Percentiles rank a stretch among this genome's conserved stretches.
Conservation (phyloP, 2,329 filamentous ascomycete genomes). For the Venturia nashicola region DNA sequence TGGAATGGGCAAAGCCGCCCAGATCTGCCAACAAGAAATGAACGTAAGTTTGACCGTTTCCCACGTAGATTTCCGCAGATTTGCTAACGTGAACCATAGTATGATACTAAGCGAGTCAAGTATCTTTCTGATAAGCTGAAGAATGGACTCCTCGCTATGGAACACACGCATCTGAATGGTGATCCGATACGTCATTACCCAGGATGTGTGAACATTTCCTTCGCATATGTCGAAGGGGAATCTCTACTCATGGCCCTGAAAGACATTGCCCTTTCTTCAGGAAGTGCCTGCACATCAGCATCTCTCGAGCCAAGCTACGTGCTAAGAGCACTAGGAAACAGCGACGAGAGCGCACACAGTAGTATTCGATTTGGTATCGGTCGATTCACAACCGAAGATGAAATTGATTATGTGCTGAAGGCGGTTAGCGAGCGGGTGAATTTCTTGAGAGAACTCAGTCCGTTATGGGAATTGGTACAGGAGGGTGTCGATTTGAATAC, state of each 20-base stretch:
- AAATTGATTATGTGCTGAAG: conserved; percentile 96
- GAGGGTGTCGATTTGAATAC: conserved; percentile 91
- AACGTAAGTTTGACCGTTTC: conserved; percentile 49
- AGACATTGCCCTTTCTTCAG: conserved; percentile 92
- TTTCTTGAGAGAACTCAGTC: conserved; percentile 88
- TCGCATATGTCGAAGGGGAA: conserved; percentile 96
- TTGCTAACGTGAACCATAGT: conserved; percentile 41
- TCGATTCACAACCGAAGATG: conserved; percentile 84
- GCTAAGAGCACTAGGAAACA: conserved; percentile 83
- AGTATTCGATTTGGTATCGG: conserved; percentile 97
- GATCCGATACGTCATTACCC: conserved; percentile 77
- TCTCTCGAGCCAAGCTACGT: conserved; percentile 96
- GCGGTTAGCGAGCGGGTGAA: conserved; percentile 82
- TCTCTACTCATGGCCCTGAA: conserved; percentile 97
- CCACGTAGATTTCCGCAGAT: conserved; percentile 12
- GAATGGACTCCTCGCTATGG: conserved; percentile 71
- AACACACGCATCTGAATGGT: conserved; percentile 87
- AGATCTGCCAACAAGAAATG: conserved; percentile 83
- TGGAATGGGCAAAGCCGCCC: conserved; percentile 90
- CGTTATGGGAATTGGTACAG: conserved; percentile 94
- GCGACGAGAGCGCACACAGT: conserved; percentile 93
- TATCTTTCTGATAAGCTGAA: conserved; percentile 71
- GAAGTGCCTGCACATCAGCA: conserved; percentile 92
- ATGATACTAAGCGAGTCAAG: conserved; percentile 78
- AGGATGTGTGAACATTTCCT: conserved; percentile 95